Evolutionary conservation across 176 grass and related monocot genomes (phyloP).

Genomic region (Avena atlantica): DNA sequence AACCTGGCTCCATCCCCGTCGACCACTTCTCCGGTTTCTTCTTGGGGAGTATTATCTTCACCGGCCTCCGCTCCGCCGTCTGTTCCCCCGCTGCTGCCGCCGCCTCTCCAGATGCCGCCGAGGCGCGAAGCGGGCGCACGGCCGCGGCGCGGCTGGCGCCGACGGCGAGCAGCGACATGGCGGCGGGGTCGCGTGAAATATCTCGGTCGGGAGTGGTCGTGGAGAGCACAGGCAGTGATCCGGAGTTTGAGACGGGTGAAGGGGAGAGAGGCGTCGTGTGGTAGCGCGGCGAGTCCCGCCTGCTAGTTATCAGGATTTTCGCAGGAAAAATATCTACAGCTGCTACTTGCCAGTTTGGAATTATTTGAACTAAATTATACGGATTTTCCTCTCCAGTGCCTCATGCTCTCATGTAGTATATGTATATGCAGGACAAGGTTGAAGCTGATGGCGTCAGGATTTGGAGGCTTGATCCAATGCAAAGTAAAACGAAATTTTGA

Average conservation of each 20-base stretch:
- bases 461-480: not conserved
- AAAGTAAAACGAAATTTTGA: not conserved
- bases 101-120: constrained; percentile 53
- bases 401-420: not conserved
- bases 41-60: constrained; percentile 85
- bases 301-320: not conserved
- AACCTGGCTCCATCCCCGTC: constrained; percentile 78
- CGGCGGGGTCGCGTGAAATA: constrained; percentile 32
- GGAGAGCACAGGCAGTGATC: constrained; percentile 20
- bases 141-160: constrained; percentile 36
- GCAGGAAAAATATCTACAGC: constrained; percentile 15
- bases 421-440: too few relatives aligned
- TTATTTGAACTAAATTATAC: not conserved
- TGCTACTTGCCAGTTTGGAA: not conserved
- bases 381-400: not conserved
- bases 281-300: not conserved
- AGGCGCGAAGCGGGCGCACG: constrained; percentile 35
- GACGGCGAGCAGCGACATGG: constrained; percentile 63
- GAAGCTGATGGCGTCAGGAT: too few relatives aligned
- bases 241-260: constrained; percentile 38
- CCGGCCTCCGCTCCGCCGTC: constrained; percentile 41
- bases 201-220: constrained; percentile 24
- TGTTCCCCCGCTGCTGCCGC: not conserved
- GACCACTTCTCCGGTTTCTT: constrained; percentile 94
- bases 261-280: constrained; percentile 26